Evolutionary conservation across 116 monocot genomes (phyloP), one percentile per base, ranked within the genome.

Genomic region (Thalassia testudinum): DNA sequence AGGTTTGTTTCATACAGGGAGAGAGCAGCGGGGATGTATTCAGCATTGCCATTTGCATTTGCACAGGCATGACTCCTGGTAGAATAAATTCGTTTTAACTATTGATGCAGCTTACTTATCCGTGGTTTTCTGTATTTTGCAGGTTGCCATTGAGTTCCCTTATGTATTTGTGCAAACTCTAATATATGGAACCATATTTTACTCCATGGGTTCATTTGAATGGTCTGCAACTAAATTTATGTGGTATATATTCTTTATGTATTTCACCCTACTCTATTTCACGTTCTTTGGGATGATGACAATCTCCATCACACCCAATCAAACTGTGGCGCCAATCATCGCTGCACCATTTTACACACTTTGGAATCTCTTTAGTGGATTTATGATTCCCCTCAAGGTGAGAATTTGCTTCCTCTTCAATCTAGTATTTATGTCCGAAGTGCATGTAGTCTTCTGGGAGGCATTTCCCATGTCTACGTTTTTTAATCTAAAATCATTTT

Each of bases 211-310:
- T 25, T 72, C 90, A 23, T 99, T 99, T 64, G 90, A 99, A 45
- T 90, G 90, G 99, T 74, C 70, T 0, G 23, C 72, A 10, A 37
- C 37, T 12, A 99, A 90, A 62, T 99, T 83, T 52, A 59, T 90
- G n/a, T 90, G 86, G 82, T 99, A 75, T 65, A 72, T 66, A 48
- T 99, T 80, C 68, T 99, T 86, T 58, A 86, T 99, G 99, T 99
- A 99, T 56, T 86, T 80, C 71, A 99, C 90, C 17, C 56, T 99
- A 17, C 56, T 99, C 57, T 90, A 99, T 75, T 99, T 90, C 83
- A 99, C 99, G 47, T 90, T 99, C 64, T 99, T 86, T 49, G 99
- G 99, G 49, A 99, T 99, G 99, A 86, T 99, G 99, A 90, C 90
- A 8, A 80, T 76, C 18, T 82, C 99, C 44, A 82, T 99, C 62